Conservation (phyloP, 1,139 yeast genomes). For the Suhomyces taliae region DNA sequence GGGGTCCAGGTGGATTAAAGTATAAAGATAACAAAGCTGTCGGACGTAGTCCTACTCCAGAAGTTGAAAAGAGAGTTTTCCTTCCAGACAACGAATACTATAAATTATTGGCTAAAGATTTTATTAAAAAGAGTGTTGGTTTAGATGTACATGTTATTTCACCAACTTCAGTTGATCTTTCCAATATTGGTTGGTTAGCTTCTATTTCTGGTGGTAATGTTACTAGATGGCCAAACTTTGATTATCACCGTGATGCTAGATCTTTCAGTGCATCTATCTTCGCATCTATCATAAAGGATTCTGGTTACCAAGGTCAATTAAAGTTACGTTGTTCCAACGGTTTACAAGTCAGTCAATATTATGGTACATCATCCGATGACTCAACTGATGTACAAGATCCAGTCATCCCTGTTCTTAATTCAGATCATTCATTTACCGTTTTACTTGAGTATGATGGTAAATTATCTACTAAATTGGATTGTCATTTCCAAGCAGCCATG, state of each 20-base stretch:
- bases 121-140: constrained; percentile 63
- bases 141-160: constrained; percentile 75
- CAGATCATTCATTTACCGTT: constrained; percentile 69
- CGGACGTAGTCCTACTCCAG: constrained; percentile 44
- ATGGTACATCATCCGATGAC: constrained; percentile 50
- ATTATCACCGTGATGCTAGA: constrained; percentile 68
- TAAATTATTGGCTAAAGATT: constrained; percentile 57
- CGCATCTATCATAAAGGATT: constrained; percentile 41
- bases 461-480: constrained; percentile 69
- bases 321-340: constrained; percentile 90
- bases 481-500: constrained; percentile 89
- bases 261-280: constrained; percentile 62
- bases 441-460: constrained; percentile 77
- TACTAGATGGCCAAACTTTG: constrained; percentile 66
- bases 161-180: constrained; percentile 65
- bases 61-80: constrained; percentile 55
- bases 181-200: constrained; percentile 69
- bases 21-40: constrained; percentile 47
- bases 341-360: constrained; percentile 76
- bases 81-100: constrained; percentile 66
- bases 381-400: constrained; percentile 55
- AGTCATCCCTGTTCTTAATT: constrained; percentile 61
- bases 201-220: constrained; percentile 72
- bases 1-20: constrained; percentile 80
- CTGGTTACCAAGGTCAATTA: constrained; percentile 80